Percentiles rank a stretch among this genome's conserved stretches.
Conservation (phyloP, 305 asterid genomes). For the Fraxinus albicans region DNA sequence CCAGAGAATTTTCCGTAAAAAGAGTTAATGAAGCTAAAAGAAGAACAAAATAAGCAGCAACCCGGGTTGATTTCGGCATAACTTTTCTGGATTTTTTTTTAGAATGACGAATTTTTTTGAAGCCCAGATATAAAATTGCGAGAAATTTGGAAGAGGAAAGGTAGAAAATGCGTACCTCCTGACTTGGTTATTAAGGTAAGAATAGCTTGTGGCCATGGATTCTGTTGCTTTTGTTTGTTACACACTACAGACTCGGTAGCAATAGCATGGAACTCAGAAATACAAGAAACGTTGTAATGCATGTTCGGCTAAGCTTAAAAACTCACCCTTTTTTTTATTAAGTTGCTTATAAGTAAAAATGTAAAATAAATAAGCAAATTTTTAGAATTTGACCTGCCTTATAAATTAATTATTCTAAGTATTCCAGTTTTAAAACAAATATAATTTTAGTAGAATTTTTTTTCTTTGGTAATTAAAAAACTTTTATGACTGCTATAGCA, state of each 20-base stretch:
- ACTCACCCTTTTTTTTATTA: too few species aligned
- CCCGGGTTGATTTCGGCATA: conserved; percentile 40
- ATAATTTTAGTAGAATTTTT: too few species aligned
- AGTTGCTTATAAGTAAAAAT: too few species aligned
- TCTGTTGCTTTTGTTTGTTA: conserved; percentile 32
- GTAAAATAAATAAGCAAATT: too few species aligned
- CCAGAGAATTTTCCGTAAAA: conserved; percentile 28
- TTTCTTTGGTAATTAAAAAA: too few species aligned
- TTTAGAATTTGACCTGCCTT: too few species aligned
- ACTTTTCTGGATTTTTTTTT: background rate
- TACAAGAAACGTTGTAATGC: background rate
- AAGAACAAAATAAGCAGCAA: conserved; percentile 19
- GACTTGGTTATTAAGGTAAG: conserved; percentile 56
- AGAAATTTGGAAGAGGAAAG: conserved; percentile 10
- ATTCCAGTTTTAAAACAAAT: too few species aligned
- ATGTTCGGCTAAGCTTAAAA: background rate
- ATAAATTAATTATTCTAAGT: too few species aligned
- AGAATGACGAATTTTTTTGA: background rate
- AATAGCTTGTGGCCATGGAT: conserved; percentile 44
- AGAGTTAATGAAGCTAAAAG: conserved; percentile 31
- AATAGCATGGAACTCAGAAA: background rate
- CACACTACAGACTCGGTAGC: background rate
- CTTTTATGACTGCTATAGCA: too few species aligned
- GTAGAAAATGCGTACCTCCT: conserved; percentile 29
- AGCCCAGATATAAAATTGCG: background rate